These are phyloP conservation scores for Verticillium nubilum DNA, from an alignment of 2,329 filamentous ascomycete species.

Conservation along the genomic window DNA sequence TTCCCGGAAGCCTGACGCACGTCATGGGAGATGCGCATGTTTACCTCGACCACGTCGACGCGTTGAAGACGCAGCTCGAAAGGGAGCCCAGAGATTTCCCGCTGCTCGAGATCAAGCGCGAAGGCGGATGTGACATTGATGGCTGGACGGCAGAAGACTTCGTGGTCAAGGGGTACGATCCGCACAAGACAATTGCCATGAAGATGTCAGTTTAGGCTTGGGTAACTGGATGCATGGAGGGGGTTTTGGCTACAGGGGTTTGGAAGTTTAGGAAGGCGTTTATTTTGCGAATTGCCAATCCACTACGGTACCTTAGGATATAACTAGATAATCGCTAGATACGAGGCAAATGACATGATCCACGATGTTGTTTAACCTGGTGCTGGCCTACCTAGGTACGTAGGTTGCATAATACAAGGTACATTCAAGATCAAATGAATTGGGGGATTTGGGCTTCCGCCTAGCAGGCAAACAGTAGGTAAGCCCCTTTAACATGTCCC, in stretches of 20 bases:
- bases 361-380: no score
- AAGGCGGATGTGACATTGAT: conserved; percentile 72
- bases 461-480: no score
- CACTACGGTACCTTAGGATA: no score
- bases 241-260: not conserved
- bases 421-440: no score
- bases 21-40: conserved; percentile 99
- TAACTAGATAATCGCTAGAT: no score
- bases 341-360: no score
- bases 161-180: conserved; percentile 79
- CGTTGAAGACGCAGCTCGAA: conserved; percentile 72
- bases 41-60: conserved; percentile 88
- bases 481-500: not conserved
- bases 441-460: no score
- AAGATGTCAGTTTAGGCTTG: conserved; percentile 81
- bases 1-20: conserved; percentile 84
- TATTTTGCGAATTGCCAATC: no score
- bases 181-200: conserved; percentile 91
- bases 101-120: conserved; percentile 63
- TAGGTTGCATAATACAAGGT: no score
- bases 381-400: no score
- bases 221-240: not conserved
- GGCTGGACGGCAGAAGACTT: conserved; percentile 89
- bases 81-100: conserved; percentile 81
- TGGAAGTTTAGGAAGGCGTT: not conserved